Percentiles rank a stretch among this genome's conserved stretches.
These are phyloP conservation scores for Hymenoscyphus linearis DNA, from an alignment of 2,329 filamentous ascomycete genomes.

Conservation along the genomic window DNA sequence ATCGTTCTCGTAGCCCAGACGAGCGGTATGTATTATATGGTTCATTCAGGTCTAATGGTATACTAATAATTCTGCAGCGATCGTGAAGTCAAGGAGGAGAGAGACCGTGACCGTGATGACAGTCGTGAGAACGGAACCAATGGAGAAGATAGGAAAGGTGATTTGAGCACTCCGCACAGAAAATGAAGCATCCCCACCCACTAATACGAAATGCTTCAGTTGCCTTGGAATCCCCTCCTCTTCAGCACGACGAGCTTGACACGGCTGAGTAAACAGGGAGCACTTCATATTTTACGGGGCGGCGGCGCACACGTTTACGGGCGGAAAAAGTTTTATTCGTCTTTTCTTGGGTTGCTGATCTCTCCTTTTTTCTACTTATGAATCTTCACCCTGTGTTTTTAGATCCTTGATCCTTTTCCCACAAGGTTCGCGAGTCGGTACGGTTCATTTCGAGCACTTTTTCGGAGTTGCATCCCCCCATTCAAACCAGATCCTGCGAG, in stretches of 20 bases:
- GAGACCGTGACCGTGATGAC: slow-evolving; percentile 48
- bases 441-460: neutral
- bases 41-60: neutral
- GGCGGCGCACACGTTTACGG: slow-evolving; percentile 16
- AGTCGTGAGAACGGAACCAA: slow-evolving; percentile 74
- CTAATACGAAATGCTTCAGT: slow-evolving; percentile 28
- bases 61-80: slow-evolving; percentile 31
- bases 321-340: slow-evolving; percentile 26
- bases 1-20: slow-evolving; percentile 70
- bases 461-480: neutral
- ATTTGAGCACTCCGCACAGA: slow-evolving; percentile 25
- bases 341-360: slow-evolving; percentile 23
- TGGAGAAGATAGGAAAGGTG: slow-evolving; percentile 88
- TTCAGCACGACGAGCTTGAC: slow-evolving; percentile 90
- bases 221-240: slow-evolving; percentile 71
- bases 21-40: slow-evolving; percentile 40
- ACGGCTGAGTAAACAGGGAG: slow-evolving; percentile 65
- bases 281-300: slow-evolving; percentile 3
- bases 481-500: neutral
- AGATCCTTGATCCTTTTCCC: slow-evolving; percentile 19
- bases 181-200: slow-evolving; percentile 16
- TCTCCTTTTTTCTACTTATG: slow-evolving; percentile 26
- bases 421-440: neutral
- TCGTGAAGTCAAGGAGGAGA: slow-evolving; percentile 47
- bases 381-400: slow-evolving; percentile 27